A percentile compares a stretch with the other conserved stretches of the same genome.
These are phyloP conservation scores for Pseudogymnoascus sp. DNA, from an alignment of 2,329 filamentous ascomycete species.

Conservation along the genomic window DNA sequence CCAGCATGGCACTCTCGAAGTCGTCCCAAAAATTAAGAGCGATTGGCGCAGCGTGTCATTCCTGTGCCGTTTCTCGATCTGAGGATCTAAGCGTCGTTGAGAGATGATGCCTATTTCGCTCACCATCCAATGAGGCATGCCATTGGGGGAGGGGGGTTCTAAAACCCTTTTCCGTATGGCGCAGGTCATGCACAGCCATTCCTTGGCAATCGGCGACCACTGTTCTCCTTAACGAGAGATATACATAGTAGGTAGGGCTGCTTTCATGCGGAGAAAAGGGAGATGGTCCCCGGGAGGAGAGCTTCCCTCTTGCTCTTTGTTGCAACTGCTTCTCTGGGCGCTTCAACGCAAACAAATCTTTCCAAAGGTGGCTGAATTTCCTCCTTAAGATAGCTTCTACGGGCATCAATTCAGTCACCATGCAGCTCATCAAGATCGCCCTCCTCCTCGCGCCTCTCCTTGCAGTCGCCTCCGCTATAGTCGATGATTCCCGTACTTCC, in stretches of 20 bases:
- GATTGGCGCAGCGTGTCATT: not conserved
- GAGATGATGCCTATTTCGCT: not conserved
- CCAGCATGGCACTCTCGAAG: not conserved
- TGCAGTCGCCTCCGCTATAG: conserved; percentile 18
- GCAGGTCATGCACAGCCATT: not conserved
- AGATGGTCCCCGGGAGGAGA: not conserved
- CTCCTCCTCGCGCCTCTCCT: conserved; percentile 13
- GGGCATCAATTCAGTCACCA: not conserved
- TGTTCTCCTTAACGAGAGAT: not conserved
- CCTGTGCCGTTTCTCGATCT: not conserved
- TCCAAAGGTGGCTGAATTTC: not conserved
- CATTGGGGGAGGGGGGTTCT: not conserved
- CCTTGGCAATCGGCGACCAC: not conserved
- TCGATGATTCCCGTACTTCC: conserved; percentile 22
- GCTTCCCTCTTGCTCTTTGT: not conserved
- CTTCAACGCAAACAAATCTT: not conserved
- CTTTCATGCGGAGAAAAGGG: not conserved
- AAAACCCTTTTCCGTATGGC: not conserved
- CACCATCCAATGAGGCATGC: not conserved
- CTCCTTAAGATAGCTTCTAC: not conserved
- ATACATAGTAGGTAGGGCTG: not conserved
- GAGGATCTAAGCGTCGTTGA: not conserved
- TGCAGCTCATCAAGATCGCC: conserved; percentile 21
- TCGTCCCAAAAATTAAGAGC: not conserved
- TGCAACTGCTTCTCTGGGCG: not conserved